A percentile compares a stretch with the other conserved stretches of the same genome.
These are phyloP conservation scores for Corynascus novoguineensis DNA, from an alignment of 495 filamentous ascomycete species.

Conservation along the genomic window DNA sequence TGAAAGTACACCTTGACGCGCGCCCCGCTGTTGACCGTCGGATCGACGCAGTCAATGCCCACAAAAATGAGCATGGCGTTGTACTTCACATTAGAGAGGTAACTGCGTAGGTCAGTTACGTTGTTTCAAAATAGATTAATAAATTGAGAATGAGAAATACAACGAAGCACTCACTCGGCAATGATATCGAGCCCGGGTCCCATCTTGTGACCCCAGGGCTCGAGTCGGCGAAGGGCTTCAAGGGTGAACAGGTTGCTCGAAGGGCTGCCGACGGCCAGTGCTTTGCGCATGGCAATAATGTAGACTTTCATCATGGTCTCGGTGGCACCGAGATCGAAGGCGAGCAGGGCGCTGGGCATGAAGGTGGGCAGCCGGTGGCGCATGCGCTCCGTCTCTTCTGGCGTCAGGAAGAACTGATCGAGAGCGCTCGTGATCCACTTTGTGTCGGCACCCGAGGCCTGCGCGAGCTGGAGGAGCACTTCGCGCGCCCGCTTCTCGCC, in stretches of 20 bases:
- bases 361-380: slow-evolving; percentile 4
- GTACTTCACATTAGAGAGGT: neutral
- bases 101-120: neutral
- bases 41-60: slow-evolving; percentile 5
- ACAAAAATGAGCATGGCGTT: slow-evolving; percentile 4
- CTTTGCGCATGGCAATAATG: slow-evolving; percentile 7
- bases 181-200: neutral
- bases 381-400: neutral
- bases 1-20: slow-evolving; percentile 7
- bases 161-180: neutral
- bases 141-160: too few relatives aligned
- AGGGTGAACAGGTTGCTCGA: slow-evolving; percentile 2
- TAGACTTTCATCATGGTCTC: slow-evolving; percentile 11
- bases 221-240: neutral
- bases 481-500: slow-evolving; percentile 7
- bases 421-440: slow-evolving; percentile 7
- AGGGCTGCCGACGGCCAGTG: neutral
- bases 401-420: slow-evolving; percentile 7
- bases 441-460: slow-evolving; percentile 1
- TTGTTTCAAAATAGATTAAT: neutral
- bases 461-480: neutral
- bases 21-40: neutral
- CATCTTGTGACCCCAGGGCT: neutral
- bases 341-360: slow-evolving; percentile 5
- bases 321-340: neutral